Base-by-base conservation (phyloP, 768 basidiomycete genomes). In the Psilocybe tampanensis region DNA sequence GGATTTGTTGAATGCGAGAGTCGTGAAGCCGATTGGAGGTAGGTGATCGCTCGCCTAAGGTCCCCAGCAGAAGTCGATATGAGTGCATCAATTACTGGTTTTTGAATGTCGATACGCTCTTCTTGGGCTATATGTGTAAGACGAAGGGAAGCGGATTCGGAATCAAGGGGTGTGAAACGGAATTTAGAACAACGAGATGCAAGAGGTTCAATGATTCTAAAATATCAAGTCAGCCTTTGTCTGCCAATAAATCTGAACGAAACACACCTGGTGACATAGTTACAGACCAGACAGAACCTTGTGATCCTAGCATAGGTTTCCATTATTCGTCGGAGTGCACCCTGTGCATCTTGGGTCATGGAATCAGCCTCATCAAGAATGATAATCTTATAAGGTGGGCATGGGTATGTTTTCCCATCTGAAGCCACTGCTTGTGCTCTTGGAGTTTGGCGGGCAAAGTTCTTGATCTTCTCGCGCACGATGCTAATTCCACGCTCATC, bases 171-270 rank as follows among this genome's bases (percentile, higher is more conserved):
- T 11, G 92, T 94, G 75, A 99, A 99, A 39, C 97, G 89, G 74
- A 99, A 99, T 75, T 99, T 99, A 45, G 94, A 96, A 74, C 97
- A 99, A 52, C 97, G 89, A n/a, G 95, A 98, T 19, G 97, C 94
- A 22, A 99, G 82, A 0, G 97, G 97, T 69, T 99, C 97, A 54
- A 99, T 99, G 59, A 99, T 99, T 63, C 96, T 99, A 61, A 41
- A 41, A 19, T 21, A 47, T 51, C 21, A 45, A n/a, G 47, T n/a
- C n/a, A n/a, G n/a, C n/a, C 15, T 5, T 19, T 8, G 29, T 24
- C 21, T 13, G 23, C 3, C 2, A 43, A 13, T 13, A 26, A n/a
- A n/a, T n/a, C 18, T 15, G 11, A 39, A 43, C 24, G 49, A 55
- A 41, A 33, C 83, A 54, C 32, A 95, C 96, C 97, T 84, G 3